Evolutionary conservation across 495 filamentous ascomycete genomes (phyloP).

Genomic region (Aspergillus sparsus): DNA sequence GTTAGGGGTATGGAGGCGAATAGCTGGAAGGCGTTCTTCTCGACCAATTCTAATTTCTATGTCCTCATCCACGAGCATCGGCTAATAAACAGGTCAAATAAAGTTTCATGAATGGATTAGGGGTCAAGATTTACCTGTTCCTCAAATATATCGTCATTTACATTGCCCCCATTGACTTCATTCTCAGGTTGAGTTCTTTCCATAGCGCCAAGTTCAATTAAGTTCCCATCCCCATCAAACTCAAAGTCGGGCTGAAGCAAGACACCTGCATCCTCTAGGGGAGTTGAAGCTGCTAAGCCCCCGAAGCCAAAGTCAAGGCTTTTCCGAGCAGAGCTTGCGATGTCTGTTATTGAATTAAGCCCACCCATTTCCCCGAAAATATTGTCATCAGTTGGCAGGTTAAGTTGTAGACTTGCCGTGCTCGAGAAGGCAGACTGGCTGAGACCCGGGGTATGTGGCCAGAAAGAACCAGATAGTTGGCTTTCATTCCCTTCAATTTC

Average conservation of each 20-base stretch:
- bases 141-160: constrained; percentile 22
- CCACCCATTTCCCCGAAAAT: constrained; percentile 24
- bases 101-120: constrained; percentile 6
- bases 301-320: constrained; percentile 23
- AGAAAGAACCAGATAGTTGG: constrained; percentile 25
- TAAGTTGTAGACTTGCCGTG: constrained; percentile 33
- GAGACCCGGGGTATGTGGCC: constrained; percentile 33
- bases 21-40: neutral
- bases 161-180: constrained; percentile 19
- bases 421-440: constrained; percentile 34
- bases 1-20: neutral
- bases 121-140: constrained; percentile 27
- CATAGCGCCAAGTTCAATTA: constrained; percentile 42
- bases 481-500: constrained; percentile 17
- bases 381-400: constrained; percentile 34
- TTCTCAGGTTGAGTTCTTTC: neutral
- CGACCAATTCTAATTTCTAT: constrained; percentile 9
- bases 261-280: constrained; percentile 51
- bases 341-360: constrained; percentile 27
- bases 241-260: constrained; percentile 64
- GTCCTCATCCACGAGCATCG: constrained; percentile 19
- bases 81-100: constrained; percentile 11
- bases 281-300: constrained; percentile 19
- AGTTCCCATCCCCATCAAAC: constrained; percentile 65
- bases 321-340: constrained; percentile 29